These are phyloP conservation scores for Epichloe sibirici DNA, from an alignment of 2,329 filamentous ascomycete species.

Conservation along the genomic window DNA sequence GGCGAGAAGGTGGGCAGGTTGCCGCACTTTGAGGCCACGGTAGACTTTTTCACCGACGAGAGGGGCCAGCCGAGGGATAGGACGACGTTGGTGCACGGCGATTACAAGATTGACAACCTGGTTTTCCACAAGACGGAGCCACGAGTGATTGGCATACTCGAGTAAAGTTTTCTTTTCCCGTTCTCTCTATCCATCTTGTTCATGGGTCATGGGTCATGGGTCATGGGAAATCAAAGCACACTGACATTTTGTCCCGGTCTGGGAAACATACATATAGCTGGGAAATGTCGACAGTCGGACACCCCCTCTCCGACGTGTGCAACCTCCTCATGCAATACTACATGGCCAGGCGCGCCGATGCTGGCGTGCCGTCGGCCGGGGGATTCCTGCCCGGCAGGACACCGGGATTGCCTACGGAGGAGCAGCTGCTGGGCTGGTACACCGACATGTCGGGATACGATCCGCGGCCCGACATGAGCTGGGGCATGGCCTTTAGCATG, in stretches of 20 bases:
- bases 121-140: constrained; percentile 85
- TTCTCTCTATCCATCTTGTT: not conserved
- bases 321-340: constrained; percentile 50
- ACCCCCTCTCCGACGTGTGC: constrained; percentile 80
- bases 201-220: not conserved
- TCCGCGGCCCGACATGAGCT: constrained; percentile 45
- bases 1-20: constrained; percentile 66
- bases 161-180: constrained; percentile 37
- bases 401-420: constrained; percentile 45
- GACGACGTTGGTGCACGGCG: constrained; percentile 75
- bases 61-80: constrained; percentile 63
- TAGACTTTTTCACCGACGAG: constrained; percentile 63
- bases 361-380: constrained; percentile 21
- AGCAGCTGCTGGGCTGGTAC: constrained; percentile 31
- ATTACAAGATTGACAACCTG: constrained; percentile 91
- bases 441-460: constrained; percentile 53
- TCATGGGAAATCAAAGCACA: not conserved
- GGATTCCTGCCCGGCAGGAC: constrained; percentile 51
- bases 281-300: constrained; percentile 98
- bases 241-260: not conserved
- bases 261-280: constrained; percentile 38
- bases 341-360: constrained; percentile 17
- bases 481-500: constrained; percentile 50
- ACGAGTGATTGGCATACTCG: constrained; percentile 80
- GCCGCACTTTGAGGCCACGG: constrained; percentile 70